Evolutionary conservation across 768 basidiomycete genomes (phyloP), one percentile per base, ranked within the genome.

Genomic region (Boletus subparvulus): DNA sequence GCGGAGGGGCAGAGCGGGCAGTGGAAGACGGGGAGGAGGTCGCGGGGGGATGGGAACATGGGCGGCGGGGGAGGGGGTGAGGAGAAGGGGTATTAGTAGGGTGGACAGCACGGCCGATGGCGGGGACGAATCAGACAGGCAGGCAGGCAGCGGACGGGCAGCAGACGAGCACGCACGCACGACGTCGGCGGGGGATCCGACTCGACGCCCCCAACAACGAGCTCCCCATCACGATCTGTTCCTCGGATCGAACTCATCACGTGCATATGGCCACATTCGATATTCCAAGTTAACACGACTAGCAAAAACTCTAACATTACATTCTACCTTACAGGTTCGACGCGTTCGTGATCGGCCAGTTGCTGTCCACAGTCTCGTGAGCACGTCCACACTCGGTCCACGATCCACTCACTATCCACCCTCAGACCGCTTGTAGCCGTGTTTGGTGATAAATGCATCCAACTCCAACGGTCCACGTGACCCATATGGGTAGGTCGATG

Each of bases 381-480:
- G 42, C 19, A 19, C 14, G 28, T 7, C 43, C 28, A 9, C 39
- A 14, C 39, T n/a, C 37, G 16, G 16, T 40, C 39, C 17, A 40
- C n/a, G 17, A 9, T 4, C 8, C 39, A 40, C 39, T 77, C 72
- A 95, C 94, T 97, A 96, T 55, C 80, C 83, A 19, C 80, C 75
- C 40, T 71, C 71, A 39, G 81, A 71, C 40, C 93, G 83, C 73
- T 78, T 87, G 79, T 83, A 98, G 7, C 92, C 94, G 68, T 86
- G 87, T 70, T 83, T 84, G 51, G 59, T 63, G 60, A 90, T 85
- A 69, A 94, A 99, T 1, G 69, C 74, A 21, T 92, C 90, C 39
- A 98, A 77, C 69, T 87, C 80, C 62, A 85, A 85, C 1, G 96
- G 97, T n/a, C 95, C 97, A 58, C 97, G 87, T 55, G 94, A 94